A percentile compares a stretch with the other conserved stretches of the same genome.
Evolutionary conservation across 2,329 filamentous ascomycete genomes (phyloP).

Genomic region (Colletotrichum sp.): DNA sequence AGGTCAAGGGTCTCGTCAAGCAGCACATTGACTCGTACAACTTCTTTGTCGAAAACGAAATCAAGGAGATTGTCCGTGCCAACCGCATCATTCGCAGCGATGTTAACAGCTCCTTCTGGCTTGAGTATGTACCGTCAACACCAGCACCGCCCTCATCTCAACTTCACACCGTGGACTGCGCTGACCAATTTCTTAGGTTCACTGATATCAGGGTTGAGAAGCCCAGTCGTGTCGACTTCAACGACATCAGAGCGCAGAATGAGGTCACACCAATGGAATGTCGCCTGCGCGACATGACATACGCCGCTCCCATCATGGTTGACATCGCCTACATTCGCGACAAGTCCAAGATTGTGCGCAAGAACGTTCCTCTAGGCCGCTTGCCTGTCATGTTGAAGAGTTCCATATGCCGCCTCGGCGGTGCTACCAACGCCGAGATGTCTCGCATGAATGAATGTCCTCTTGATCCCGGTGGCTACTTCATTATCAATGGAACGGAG

Average conservation of each 20-base stretch:
- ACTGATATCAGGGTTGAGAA: slow-evolving; percentile 87
- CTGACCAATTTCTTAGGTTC: slow-evolving; percentile 50
- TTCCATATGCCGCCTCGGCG: slow-evolving; percentile 86
- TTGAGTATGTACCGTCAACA: slow-evolving; percentile 60
- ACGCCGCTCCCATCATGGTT: slow-evolving; percentile 91
- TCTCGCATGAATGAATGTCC: slow-evolving; percentile 93
- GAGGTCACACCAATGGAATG: slow-evolving; percentile 96
- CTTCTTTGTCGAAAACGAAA: slow-evolving; percentile 94
- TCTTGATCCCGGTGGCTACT: slow-evolving; percentile 95
- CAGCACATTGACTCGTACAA: slow-evolving; percentile 99
- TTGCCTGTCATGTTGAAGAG: slow-evolving; percentile 98
- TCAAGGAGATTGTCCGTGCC: slow-evolving; percentile 94
- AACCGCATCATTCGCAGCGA: slow-evolving; percentile 91
- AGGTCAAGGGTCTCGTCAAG: slow-evolving; percentile 95
- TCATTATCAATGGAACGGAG: slow-evolving; percentile 96
- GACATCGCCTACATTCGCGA: slow-evolving; percentile 91
- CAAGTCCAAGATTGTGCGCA: slow-evolving; percentile 74
- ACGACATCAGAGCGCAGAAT: slow-evolving; percentile 71
- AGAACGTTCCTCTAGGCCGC: slow-evolving; percentile 82
- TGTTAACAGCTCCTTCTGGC: slow-evolving; percentile 89
- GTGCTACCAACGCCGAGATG: slow-evolving; percentile 88
- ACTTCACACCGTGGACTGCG: not conserved
- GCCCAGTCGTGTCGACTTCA: slow-evolving; percentile 80
- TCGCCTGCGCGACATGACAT: slow-evolving; percentile 95
- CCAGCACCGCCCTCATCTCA: not conserved